phyloP scores from a whole-genome alignment of 352 stramenopile species.

The Globisporangium iwayamae region DNA sequence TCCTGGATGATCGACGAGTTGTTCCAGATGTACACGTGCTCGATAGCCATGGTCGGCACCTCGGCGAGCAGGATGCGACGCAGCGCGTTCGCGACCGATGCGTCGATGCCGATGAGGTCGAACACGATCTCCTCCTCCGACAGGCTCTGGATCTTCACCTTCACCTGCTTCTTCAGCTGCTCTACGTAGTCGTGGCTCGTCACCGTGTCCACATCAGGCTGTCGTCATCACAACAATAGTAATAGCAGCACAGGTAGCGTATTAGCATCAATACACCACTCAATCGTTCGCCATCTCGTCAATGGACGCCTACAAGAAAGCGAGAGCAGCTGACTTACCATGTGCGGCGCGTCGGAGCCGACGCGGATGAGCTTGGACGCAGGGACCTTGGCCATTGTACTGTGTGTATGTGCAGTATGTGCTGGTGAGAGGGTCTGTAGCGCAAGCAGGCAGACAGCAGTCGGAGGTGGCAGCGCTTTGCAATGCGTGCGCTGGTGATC shows the following conservation, averaged over 20 bases:
- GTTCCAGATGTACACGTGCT: constrained; percentile 93
- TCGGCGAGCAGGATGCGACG: constrained; percentile 89
- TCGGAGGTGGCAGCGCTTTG: constrained; percentile 1
- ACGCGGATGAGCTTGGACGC: constrained; percentile 71
- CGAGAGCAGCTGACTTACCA: constrained; percentile 36
- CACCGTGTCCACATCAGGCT: constrained; percentile 75
- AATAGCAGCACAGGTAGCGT: background rate
- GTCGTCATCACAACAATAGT: background rate
- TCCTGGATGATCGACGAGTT: constrained; percentile 94
- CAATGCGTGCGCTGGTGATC: background rate
- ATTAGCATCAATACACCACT: background rate
- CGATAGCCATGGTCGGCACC: constrained; percentile 92
- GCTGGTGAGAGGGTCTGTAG: background rate
- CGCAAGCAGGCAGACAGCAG: background rate
- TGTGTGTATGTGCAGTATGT: background rate
- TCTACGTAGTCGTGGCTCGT: constrained; percentile 78
- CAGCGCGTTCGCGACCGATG: constrained; percentile 90
- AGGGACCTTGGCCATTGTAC: constrained; percentile 58
- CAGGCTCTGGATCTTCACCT: constrained; percentile 82
- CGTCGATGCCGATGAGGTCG: constrained; percentile 89
- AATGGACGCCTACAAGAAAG: background rate
- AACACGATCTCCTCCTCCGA: constrained; percentile 90
- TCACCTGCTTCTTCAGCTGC: constrained; percentile 80
- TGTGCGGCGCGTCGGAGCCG: constrained; percentile 69
- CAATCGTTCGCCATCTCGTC: background rate